Evolutionary conservation across 768 basidiomycete genomes (phyloP), one percentile per base, ranked within the genome.

Genomic region (Cystoderma amianthinum): DNA sequence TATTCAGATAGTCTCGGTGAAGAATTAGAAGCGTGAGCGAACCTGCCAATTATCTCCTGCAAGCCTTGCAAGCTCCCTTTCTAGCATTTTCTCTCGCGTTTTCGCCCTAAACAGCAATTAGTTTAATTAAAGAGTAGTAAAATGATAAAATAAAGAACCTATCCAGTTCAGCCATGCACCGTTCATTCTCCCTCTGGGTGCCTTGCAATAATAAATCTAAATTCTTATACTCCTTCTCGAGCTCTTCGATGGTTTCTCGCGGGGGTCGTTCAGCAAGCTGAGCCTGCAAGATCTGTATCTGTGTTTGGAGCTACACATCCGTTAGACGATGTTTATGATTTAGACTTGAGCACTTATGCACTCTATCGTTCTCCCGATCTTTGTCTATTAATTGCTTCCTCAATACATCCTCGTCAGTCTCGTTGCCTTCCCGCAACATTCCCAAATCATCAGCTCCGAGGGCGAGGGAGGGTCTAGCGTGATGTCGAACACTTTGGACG

Each of bases 41-140:
- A 82, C 85, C 77, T 88, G 84, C 88, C 88, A 91, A 53, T 88
- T 83, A 40, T 85, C 80, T 0, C 88, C 88, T 1, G 77, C 82
- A 16, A 88, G 60, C 46, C 74, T 80, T 4, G 76, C 66, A 11
- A 92, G 58, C 36, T 85, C 83, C 22, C 76, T 71, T 54, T 92
- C 88, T 24, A 90, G 72, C 60, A 77, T 68, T 57, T 86, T 85
- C 60, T 88, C 85, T 37, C 88, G 69, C n/a, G 68, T 69, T 44
- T 76, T 85, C 2, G 66, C 71, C 48, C 82, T 80, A 49, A 5
- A 42, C 39, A 25, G 38, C 21, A 16, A n/a, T 23, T 19, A 30
- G 24, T 25, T 30, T 16, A 37, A 22, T 25, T 36, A 38, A 22
- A 17, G 32, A 19, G n/a, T 2, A 11, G 18, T 39, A 11, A 35